These are phyloP conservation scores for Apiospora phragmitis DNA, from an alignment of 2,329 filamentous ascomycete species.

Conservation along the genomic window DNA sequence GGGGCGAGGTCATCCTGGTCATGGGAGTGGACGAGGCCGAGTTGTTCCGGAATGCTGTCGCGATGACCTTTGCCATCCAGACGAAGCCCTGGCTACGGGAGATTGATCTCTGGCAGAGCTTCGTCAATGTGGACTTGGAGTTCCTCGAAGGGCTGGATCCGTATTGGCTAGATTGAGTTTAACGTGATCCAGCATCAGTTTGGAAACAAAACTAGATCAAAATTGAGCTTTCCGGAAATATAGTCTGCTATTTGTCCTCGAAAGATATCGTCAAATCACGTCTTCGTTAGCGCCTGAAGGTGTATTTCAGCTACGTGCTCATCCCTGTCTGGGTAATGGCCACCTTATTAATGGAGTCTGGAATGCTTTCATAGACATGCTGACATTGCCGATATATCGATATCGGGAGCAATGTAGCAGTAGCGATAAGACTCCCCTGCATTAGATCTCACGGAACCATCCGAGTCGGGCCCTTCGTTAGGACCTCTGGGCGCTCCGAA, in stretches of 20 bases:
- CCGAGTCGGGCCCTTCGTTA: background rate
- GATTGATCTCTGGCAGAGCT: slow-evolving; percentile 52
- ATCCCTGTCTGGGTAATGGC: background rate
- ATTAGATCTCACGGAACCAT: background rate
- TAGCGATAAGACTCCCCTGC: background rate
- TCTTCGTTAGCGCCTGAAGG: background rate
- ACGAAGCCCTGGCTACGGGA: slow-evolving; percentile 50
- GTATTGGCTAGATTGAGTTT: slow-evolving; percentile 35
- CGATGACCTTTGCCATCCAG: slow-evolving; percentile 45
- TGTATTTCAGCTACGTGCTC: background rate
- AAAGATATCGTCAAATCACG: background rate
- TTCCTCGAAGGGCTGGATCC: slow-evolving; percentile 44
- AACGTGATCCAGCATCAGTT: background rate
- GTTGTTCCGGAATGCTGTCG: slow-evolving; percentile 37
- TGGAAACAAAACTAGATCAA: background rate
- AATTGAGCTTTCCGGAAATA: background rate
- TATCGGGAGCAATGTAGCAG: too few species aligned
- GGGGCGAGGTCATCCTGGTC: slow-evolving; percentile 45
- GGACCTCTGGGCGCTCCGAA: background rate
- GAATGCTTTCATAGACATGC: background rate
- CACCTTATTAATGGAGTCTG: background rate
- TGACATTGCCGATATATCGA: background rate
- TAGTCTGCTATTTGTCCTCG: background rate
- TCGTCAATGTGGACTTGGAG: slow-evolving; percentile 45
- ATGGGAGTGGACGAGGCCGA: slow-evolving; percentile 45